A percentile compares a stretch with the other conserved stretches of the same genome.
These are phyloP conservation scores for Cytospora paraplurivora DNA, from an alignment of 2,329 filamentous ascomycete genomes.

Conservation along the genomic window DNA sequence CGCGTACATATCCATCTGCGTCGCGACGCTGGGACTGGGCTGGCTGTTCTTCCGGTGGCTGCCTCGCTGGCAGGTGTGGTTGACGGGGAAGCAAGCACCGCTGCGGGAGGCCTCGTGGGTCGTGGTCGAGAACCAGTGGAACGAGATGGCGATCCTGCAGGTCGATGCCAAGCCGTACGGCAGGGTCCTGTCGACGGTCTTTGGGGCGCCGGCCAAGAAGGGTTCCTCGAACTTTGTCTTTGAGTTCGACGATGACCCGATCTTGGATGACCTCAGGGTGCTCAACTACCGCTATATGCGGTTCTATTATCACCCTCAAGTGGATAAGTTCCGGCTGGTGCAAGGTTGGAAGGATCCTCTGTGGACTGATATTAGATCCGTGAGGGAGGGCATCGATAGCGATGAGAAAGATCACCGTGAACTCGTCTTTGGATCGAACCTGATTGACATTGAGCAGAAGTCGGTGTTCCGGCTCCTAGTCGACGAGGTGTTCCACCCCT, in stretches of 20 bases:
- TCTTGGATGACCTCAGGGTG: conserved; percentile 72
- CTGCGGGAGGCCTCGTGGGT: conserved; percentile 84
- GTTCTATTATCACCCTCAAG: conserved; percentile 85
- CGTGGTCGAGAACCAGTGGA: conserved; percentile 96
- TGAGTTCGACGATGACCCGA: conserved; percentile 74
- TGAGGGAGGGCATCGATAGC: conserved; percentile 79
- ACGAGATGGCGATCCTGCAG: conserved; percentile 78
- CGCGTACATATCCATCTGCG: conserved; percentile 70
- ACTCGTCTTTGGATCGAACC: conserved; percentile 83
- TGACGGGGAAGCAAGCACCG: conserved; percentile 70
- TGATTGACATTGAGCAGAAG: conserved; percentile 94
- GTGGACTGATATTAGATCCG: conserved; percentile 77
- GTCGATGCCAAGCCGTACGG: conserved; percentile 60
- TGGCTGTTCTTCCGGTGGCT: conserved; percentile 90
- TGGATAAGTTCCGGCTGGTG: conserved; percentile 84
- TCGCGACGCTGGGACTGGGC: conserved; percentile 72
- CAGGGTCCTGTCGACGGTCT: conserved; percentile 62
- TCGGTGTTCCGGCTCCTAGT: conserved; percentile 78
- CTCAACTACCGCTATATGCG: conserved; percentile 94
- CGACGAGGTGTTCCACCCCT: conserved; percentile 95
- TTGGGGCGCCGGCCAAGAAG: conserved; percentile 65
- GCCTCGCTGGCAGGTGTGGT: conserved; percentile 78
- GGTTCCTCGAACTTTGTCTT: conserved; percentile 48
- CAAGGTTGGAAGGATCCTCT: conserved; percentile 92
- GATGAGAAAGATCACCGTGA: conserved; percentile 85